A percentile compares a stretch with the other conserved stretches of the same genome.
phyloP scores from a whole-genome alignment of 2,329 filamentous ascomycete species.

The Penicillium nordicum region DNA sequence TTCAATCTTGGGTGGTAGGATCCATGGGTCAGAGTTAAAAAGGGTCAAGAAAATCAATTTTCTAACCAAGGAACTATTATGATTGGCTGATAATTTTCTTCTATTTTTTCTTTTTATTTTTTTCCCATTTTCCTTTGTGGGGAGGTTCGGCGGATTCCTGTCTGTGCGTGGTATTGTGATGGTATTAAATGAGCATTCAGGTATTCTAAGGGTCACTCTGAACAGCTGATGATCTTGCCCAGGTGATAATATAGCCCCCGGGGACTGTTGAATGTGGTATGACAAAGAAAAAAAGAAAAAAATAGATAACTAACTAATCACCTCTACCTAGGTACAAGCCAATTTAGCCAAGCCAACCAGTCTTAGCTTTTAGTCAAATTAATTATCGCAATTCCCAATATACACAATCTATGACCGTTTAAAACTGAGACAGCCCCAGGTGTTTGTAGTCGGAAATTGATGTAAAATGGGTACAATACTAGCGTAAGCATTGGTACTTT shows the following conservation, averaged over 20 bases:
- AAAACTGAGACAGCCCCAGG: conserved; percentile 6
- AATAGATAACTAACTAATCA: not conserved
- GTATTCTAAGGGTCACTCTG: not conserved
- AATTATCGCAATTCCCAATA: not conserved
- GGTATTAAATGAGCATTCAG: not conserved
- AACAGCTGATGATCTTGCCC: not conserved
- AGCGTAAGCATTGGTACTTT: not conserved
- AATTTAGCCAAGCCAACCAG: not conserved
- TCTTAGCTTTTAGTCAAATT: not conserved
- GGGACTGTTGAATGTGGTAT: not conserved
- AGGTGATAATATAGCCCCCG: not conserved
- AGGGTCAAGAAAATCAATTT: not conserved
- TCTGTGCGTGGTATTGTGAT: not conserved
- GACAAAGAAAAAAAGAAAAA: not conserved
- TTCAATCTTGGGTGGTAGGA: not conserved
- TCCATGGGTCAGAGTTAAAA: not conserved
- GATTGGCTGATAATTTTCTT: not conserved
- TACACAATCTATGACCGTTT: not conserved
- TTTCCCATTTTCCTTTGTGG: not conserved
- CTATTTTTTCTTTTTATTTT: not conserved
- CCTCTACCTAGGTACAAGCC: not conserved
- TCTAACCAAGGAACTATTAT: not conserved
- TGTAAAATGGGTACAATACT: not conserved
- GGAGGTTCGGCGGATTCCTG: not conserved
- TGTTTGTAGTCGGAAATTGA: conserved; percentile 3